A percentile compares a stretch with the other conserved stretches of the same genome.
Evolutionary conservation across 352 stramenopile genomes (phyloP).

Genomic region (Stramenopiles sp.): DNA sequence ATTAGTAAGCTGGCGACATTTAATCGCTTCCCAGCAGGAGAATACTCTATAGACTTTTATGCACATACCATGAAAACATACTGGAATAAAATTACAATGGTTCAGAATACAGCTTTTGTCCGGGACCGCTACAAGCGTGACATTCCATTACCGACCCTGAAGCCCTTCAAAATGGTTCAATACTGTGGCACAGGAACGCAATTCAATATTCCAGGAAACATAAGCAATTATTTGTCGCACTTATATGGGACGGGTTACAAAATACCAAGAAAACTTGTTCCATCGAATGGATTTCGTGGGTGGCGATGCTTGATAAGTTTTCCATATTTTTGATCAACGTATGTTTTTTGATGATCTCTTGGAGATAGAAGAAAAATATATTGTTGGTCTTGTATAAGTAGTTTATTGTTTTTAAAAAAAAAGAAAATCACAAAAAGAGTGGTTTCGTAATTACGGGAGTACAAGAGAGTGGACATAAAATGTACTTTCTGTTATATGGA

Average conservation of each 20-base stretch:
- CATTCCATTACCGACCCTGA: background rate
- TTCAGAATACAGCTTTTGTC: background rate
- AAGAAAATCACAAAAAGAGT: background rate
- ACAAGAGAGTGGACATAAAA: too few relatives aligned
- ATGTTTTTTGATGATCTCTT: too few relatives aligned
- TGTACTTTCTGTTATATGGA: too few relatives aligned
- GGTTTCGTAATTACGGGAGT: too few relatives aligned
- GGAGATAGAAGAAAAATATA: too few relatives aligned
- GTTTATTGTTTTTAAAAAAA: background rate
- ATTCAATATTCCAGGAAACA: background rate
- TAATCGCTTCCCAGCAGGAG: background rate
- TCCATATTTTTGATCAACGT: background rate
- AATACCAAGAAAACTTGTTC: background rate
- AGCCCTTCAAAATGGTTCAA: background rate
- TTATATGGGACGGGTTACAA: background rate
- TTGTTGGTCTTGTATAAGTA: too few relatives aligned
- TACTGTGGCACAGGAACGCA: background rate
- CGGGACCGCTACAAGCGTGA: background rate
- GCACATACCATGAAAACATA: background rate
- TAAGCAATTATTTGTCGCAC: background rate
- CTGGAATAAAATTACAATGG: background rate
- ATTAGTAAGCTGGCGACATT: background rate
- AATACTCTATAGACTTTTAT: constrained; percentile 8
- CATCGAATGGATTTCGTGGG: background rate
- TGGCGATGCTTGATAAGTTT: background rate